Percentiles rank a stretch among this genome's conserved stretches.
Evolutionary conservation across 306 rosid species (phyloP).

Genomic region (Vachellia pachyceras): DNA sequence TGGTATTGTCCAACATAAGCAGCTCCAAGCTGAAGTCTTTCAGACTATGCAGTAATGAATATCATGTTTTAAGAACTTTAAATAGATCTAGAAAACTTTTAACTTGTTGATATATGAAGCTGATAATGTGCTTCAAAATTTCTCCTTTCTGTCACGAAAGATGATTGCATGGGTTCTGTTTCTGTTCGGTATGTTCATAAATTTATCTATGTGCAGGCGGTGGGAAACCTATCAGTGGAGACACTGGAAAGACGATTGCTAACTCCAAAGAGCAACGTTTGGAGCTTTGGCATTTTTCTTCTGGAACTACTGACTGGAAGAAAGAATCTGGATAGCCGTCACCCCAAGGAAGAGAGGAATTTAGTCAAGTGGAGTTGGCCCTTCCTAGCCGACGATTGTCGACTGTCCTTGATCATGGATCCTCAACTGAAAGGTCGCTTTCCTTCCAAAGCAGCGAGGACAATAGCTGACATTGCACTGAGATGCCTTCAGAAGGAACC

Average conservation of each 20-base stretch:
- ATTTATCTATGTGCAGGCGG: slow-evolving; percentile 62
- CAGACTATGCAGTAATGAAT: background rate
- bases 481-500: no score
- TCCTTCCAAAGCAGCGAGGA: no score
- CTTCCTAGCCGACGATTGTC: no score
- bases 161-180: slow-evolving; percentile 20
- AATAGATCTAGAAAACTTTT: background rate
- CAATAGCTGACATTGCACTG: no score
- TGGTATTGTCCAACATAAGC: slow-evolving; percentile 13
- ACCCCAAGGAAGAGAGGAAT: no score
- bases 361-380: no score
- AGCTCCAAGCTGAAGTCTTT: background rate
- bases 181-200: slow-evolving; percentile 23
- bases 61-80: background rate
- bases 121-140: background rate
- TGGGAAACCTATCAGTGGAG: slow-evolving; percentile 90
- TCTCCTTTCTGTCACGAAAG: slow-evolving; percentile 5
- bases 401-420: no score
- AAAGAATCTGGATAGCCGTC: slow-evolving; percentile 85
- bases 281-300: slow-evolving; percentile 95
- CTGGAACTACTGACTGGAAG: slow-evolving; percentile 92
- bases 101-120: background rate
- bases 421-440: no score
- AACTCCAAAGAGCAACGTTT: slow-evolving; percentile 97
- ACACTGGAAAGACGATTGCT: slow-evolving; percentile 94